These are phyloP conservation scores for bread wheat (Triticum aestivum) DNA, from an alignment of 176 grass and related monocot genomes.

Conservation along the genomic window DNA sequence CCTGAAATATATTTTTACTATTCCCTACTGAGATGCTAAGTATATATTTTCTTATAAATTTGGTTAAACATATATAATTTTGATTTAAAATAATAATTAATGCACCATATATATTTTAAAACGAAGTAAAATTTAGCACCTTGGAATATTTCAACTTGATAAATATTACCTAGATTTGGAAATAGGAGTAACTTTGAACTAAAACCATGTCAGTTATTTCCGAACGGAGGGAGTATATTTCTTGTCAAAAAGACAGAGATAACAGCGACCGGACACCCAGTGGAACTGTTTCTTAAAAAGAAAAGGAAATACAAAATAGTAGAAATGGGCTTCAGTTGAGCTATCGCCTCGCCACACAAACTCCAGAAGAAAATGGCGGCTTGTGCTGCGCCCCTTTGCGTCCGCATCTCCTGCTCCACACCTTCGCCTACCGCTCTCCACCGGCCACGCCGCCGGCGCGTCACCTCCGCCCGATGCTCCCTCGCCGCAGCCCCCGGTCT, in stretches of 20 bases:
- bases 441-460: constrained; percentile 27
- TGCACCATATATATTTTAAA: no score
- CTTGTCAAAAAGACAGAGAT: no score
- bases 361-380: constrained; percentile 38
- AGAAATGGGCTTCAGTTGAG: background rate
- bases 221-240: no score
- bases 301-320: background rate
- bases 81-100: no score
- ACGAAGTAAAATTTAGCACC: background rate
- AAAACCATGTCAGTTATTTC: no score
- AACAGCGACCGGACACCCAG: background rate
- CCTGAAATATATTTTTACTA: no score
- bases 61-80: no score
- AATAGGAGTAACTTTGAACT: no score
- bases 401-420: constrained; percentile 47
- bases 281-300: background rate
- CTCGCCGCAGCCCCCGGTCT: constrained; percentile 41
- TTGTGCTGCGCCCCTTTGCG: constrained; percentile 23
- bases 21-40: no score
- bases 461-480: constrained; percentile 51
- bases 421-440: constrained; percentile 22
- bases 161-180: background rate
- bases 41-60: no score
- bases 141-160: background rate
- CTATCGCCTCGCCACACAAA: constrained; percentile 23